Conservation (phyloP, 495 filamentous ascomycete genomes). For the Penicillium silybi region DNA sequence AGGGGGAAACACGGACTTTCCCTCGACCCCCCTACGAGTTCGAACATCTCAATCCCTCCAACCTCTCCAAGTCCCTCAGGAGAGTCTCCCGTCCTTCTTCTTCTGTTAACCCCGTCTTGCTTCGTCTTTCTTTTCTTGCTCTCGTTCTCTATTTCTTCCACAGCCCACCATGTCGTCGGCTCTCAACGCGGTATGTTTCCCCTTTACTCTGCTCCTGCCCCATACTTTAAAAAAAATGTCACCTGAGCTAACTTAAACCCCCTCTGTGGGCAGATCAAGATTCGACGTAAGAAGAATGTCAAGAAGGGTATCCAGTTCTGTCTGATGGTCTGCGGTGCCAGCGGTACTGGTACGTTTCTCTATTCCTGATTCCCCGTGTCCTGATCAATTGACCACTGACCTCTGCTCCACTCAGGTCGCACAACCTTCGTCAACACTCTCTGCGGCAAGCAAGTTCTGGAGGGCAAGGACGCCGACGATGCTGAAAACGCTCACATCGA, state of each 20-base stretch:
- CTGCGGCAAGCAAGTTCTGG: constrained; percentile 88
- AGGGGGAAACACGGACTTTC: constrained; percentile 32
- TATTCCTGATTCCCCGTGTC: constrained; percentile 1
- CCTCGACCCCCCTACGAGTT: constrained; percentile 13
- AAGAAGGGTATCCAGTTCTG: constrained; percentile 99
- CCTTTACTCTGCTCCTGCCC: constrained; percentile 34
- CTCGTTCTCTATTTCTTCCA: background rate
- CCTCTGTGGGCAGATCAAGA: constrained; percentile 65
- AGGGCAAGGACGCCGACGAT: constrained; percentile 87
- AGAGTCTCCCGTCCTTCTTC: constrained; percentile 15
- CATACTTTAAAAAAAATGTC: constrained; percentile 24
- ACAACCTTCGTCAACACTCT: constrained; percentile 99
- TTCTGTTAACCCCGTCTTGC: constrained; percentile 9
- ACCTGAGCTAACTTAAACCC: constrained; percentile 21
- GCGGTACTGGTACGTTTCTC: constrained; percentile 78
- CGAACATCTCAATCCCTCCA: constrained; percentile 6
- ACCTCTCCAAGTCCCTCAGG: constrained; percentile 17
- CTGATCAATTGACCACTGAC: constrained; percentile 28
- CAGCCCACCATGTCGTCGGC: constrained; percentile 56
- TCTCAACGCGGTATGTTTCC: constrained; percentile 57
- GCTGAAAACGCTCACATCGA: constrained; percentile 83
- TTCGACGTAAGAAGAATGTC: constrained; percentile 99
- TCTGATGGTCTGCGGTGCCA: constrained; percentile 99
- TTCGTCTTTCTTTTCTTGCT: constrained; percentile 19
- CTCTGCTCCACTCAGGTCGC: constrained; percentile 57